These are phyloP conservation scores for Fusarium nematophilum DNA, from an alignment of 2,329 filamentous ascomycete genomes.

Conservation along the genomic window DNA sequence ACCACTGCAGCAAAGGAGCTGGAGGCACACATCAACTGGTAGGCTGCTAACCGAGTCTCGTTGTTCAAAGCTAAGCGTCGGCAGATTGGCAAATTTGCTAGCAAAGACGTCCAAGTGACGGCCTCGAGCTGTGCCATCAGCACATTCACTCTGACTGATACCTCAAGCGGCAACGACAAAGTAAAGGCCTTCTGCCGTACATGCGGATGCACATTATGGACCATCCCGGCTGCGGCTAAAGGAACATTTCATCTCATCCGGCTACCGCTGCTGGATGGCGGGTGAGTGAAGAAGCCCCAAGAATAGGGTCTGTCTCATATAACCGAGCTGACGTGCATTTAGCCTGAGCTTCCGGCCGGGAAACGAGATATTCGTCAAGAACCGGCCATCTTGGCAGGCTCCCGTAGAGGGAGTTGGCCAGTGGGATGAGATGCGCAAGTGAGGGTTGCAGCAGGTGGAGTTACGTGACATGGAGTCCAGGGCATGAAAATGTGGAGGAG, in stretches of 20 bases:
- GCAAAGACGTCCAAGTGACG: slow-evolving; percentile 22
- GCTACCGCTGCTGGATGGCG: slow-evolving; percentile 35
- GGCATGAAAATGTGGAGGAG: slow-evolving; percentile 5
- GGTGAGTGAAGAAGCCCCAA: slow-evolving; percentile 37
- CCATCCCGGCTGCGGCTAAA: slow-evolving; percentile 40
- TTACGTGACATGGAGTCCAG: neutral
- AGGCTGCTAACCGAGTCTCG: rapidly evolving
- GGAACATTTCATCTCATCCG: slow-evolving; percentile 41
- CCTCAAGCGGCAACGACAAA: slow-evolving; percentile 40
- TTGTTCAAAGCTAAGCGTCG: rapidly evolving
- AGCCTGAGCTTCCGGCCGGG: slow-evolving; percentile 33
- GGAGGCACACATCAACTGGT: slow-evolving; percentile 36
- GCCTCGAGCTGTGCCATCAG: slow-evolving; percentile 8
- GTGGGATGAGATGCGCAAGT: slow-evolving; percentile 44
- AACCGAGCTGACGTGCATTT: neutral
- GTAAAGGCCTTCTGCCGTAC: slow-evolving; percentile 42
- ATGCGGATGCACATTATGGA: slow-evolving; percentile 45
- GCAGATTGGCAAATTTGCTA: slow-evolving; percentile 45
- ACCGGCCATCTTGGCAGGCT: slow-evolving; percentile 41
- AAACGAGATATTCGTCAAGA: slow-evolving; percentile 46
- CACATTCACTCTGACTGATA: slow-evolving; percentile 35
- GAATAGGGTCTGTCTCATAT: too few relatives aligned
- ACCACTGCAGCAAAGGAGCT: slow-evolving; percentile 35
- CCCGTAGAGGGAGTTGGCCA: slow-evolving; percentile 36
- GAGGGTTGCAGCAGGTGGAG: neutral